Base-by-base conservation (phyloP, 495 filamentous ascomycete species). In the Aspergillus ellipticus region DNA sequence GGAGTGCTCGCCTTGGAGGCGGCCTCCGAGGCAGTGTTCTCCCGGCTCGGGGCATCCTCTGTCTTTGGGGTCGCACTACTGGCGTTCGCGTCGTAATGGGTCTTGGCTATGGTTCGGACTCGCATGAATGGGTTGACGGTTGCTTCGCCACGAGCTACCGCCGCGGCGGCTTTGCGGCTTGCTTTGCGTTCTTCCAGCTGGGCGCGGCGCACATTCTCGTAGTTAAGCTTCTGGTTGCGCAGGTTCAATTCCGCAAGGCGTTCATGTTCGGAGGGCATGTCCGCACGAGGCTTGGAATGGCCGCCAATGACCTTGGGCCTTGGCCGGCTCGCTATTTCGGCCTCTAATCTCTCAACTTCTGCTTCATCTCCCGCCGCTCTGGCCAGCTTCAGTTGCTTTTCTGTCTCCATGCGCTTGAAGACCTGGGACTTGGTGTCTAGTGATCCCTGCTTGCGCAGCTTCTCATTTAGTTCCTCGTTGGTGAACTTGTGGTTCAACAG, bases 401-500 rank as follows among this genome's bases (percentile, higher is more conserved):
- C 75, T 4, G 92, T 64, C 16, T 82, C 75, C 17, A 84, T 76
- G 26, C 87, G 88, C 51, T 88, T 84, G 47, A 83, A 72, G 46
- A 82, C 73, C n/a, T 79, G 78, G 57, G 75, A 80, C 61, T 86
- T 87, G 33, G 74, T 71, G 48, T 85, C 79, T 9, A 88, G 66
- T 10, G 74, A 74, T 52, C 85, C 84, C 46, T 88, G 83, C 37
- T 85, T 85, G 41, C 79, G 77, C 49, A 97, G 75, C 68, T 92
- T 93, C 52, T 84, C 81, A 42, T 83, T 81, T 52, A 97, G 73
- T 66, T 96, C 92, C 19, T 82, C 82, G 24, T 87, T 82, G 13
- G 88, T 95, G 78, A 93, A 96, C 24, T 77, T 70, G 58, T 86
- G 88, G 58, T 88, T 86, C 61, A 94, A 77, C 31, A 98, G 78